Evolutionary conservation across 2,329 filamentous ascomycete genomes (phyloP), one percentile per base, ranked within the genome.

Genomic region (Botryotinia calthae): DNA sequence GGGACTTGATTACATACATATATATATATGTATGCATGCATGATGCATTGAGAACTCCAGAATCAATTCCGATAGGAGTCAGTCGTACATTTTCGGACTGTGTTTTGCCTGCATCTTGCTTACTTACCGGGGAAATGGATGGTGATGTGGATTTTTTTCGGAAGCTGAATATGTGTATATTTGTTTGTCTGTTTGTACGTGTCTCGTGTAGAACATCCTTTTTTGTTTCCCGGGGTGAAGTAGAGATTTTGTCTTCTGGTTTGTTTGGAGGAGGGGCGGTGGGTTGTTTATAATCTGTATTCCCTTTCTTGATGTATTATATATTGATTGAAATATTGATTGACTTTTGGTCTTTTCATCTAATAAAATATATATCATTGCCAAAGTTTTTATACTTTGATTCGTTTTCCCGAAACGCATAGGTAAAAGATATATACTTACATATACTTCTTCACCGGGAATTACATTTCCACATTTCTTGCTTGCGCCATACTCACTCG

Each of bases 391-490:
- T 20, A 7, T 16, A 28, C 16, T 54, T 28, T 56, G 51, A 8
- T 9, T 9, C 14, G 3, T 18, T 16, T 28, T 31, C n/a, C n/a
- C 7, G 2, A 1, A 31, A 28, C 18, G 28, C 1, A 0, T 9
- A 18, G n/a, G 5, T 25, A 18, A 18, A 1, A 54, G 48, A 54
- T n/a, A 56, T 28, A 28, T 8, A 5, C 2, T 4, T 18, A 28
- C 9, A 28, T 48, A 48, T 28, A 18, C n/a, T 8, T 54, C 5
- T 54, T 28, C 25, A 16, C 12, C 51, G 14, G n/a, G 3, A 28
- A 40, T 18, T 4, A 40, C 34, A n/a, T 9, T 1, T 25, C 16
- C 5, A 1, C 12, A 40, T 37, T 40, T n/a, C 25, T 16, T n/a
- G 14, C 25, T 12, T 54, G 12, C 18, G 10, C 8, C 51, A 56